A percentile compares a stretch with the other conserved stretches of the same genome.
These are phyloP conservation scores for Plenodomus tracheiphilus DNA, from an alignment of 2,329 filamentous ascomycete genomes.

Conservation along the genomic window DNA sequence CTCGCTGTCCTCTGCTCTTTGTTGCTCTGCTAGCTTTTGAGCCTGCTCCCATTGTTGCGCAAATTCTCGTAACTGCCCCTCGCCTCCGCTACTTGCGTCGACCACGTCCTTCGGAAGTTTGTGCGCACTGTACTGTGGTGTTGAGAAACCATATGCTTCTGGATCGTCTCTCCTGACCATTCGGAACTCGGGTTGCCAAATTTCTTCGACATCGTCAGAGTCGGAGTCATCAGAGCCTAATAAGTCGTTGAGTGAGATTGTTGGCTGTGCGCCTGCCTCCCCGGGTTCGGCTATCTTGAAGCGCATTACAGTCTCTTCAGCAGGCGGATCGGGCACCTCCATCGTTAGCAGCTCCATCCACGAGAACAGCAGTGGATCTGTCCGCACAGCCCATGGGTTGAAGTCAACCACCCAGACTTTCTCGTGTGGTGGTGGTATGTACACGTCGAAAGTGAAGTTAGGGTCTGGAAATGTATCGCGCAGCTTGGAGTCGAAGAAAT, in stretches of 20 bases:
- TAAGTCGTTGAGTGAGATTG: neutral
- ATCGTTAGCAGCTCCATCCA: conserved; percentile 85
- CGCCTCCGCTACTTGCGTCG: conserved; percentile 61
- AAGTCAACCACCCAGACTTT: conserved; percentile 87
- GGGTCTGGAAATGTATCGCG: conserved; percentile 79
- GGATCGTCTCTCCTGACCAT: conserved; percentile 84
- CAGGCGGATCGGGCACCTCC: conserved; percentile 55
- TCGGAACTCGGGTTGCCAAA: conserved; percentile 74
- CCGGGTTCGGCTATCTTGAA: conserved; percentile 12
- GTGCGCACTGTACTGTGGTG: conserved; percentile 89
- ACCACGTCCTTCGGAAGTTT: conserved; percentile 95
- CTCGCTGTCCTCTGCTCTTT: conserved; percentile 44
- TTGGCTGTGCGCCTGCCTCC: conserved; percentile 3
- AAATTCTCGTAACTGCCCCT: conserved; percentile 75
- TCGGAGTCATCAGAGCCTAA: conserved; percentile 28
- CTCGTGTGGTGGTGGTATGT: conserved; percentile 76
- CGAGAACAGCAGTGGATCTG: conserved; percentile 84
- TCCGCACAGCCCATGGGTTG: conserved; percentile 90
- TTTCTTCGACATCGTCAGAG: conserved; percentile 57
- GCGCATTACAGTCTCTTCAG: conserved; percentile 35
- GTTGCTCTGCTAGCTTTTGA: conserved; percentile 47
- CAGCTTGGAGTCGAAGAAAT: conserved; percentile 77
- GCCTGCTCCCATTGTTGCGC: conserved; percentile 54
- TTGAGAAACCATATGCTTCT: conserved; percentile 82
- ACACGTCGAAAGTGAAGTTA: conserved; percentile 89